These are phyloP conservation scores for Hygrocybe punicea DNA, from an alignment of 768 basidiomycete species.

Conservation along the genomic window DNA sequence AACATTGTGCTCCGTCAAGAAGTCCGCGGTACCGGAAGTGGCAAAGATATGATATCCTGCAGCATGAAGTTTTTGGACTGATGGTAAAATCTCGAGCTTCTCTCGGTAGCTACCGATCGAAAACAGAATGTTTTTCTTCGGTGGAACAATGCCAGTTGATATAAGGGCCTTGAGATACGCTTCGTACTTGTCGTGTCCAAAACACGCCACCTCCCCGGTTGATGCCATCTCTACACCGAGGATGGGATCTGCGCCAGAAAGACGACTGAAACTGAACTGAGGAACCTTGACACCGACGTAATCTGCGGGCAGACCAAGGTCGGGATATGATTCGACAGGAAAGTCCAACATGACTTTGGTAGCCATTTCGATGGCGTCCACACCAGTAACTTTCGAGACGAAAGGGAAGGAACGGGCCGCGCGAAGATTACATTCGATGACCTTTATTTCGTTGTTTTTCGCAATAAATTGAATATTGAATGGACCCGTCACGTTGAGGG, in stretches of 20 bases:
- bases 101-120: constrained; percentile 97
- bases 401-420: constrained; percentile 98
- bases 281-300: constrained; percentile 99
- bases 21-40: constrained; percentile 95
- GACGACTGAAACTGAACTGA: constrained; percentile 97
- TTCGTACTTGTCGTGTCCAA: constrained; percentile 96
- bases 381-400: constrained; percentile 96
- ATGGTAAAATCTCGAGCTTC: constrained; percentile 93
- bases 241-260: constrained; percentile 96
- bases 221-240: constrained; percentile 99
- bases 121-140: constrained; percentile 96
- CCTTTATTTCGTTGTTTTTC: constrained; percentile 99
- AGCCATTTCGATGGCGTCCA: constrained; percentile 98
- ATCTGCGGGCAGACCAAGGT: constrained; percentile 78
- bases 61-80: constrained; percentile 89
- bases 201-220: constrained; percentile 98
- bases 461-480: constrained; percentile 99
- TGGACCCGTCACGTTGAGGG: constrained; percentile 95
- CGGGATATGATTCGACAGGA: constrained; percentile 88
- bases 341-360: constrained; percentile 97
- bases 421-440: constrained; percentile 98
- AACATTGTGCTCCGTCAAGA: constrained; percentile 94
- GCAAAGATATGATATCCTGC: constrained; percentile 97
- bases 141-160: constrained; percentile 90
- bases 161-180: constrained; percentile 97